phyloP scores from a whole-genome alignment of 176 grass and related monocot species.

The Ensete glaucum region DNA sequence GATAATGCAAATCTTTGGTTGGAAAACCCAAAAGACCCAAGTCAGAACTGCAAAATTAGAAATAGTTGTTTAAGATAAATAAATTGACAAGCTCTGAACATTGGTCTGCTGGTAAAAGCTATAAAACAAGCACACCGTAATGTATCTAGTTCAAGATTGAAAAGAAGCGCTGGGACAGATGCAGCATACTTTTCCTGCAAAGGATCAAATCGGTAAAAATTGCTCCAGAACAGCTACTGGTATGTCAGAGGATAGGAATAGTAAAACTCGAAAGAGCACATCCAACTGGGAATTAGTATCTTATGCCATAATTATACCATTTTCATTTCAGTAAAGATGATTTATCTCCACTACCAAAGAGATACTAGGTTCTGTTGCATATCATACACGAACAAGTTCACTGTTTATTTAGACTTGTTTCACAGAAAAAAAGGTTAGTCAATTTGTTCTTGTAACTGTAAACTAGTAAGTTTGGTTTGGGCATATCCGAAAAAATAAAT shows the following conservation, averaged over 20 bases:
- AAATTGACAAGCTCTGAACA: neutral
- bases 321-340: no score
- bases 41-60: conserved; percentile 55
- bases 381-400: no score
- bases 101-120: neutral
- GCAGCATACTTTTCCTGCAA: conserved; percentile 72
- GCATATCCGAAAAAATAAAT: no score
- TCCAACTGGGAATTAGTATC: no score
- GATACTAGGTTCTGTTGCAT: no score
- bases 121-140: conserved; percentile 47
- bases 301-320: no score
- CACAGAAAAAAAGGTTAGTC: no score
- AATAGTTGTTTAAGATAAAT: neutral
- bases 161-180: conserved; percentile 66
- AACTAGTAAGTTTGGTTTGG: no score
- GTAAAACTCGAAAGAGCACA: no score
- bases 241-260: neutral
- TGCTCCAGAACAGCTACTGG: neutral
- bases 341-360: no score
- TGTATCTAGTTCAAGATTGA: conserved; percentile 93
- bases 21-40: conserved; percentile 91
- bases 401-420: no score
- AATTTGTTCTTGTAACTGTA: no score
- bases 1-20: conserved; percentile 85
- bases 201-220: conserved; percentile 7